Percentiles rank a stretch among this genome's conserved stretches.
phyloP scores from a whole-genome alignment of 176 grass and related monocot genomes.

The Triticum urartu region DNA sequence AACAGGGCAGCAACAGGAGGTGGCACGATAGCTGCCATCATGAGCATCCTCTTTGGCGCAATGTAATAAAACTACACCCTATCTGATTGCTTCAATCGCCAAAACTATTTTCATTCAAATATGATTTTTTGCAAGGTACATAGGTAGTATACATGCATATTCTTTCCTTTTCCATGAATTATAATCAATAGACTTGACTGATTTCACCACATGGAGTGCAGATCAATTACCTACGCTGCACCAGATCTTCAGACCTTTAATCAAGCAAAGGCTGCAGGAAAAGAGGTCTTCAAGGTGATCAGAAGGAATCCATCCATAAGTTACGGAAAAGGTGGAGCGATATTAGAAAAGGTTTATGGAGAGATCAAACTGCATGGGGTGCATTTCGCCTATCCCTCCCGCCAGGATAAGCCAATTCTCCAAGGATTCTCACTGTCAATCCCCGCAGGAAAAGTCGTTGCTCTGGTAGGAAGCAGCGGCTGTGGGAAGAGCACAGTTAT shows the following conservation, averaged over 20 bases:
- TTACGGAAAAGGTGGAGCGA: conserved; percentile 30
- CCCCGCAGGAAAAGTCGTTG: conserved; percentile 40
- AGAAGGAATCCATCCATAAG: conserved; percentile 41
- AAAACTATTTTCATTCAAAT: not conserved
- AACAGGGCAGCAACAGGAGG: conserved; percentile 36
- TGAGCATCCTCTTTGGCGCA: conserved; percentile 63
- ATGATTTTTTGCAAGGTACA: not conserved
- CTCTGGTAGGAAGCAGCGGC: conserved; percentile 47
- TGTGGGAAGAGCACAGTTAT: conserved; percentile 57
- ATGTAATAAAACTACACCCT: conserved; percentile 36
- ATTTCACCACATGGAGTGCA: conserved; percentile 31
- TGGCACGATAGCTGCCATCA: conserved; percentile 44
- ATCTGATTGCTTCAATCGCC: not conserved
- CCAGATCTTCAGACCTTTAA: conserved; percentile 60
- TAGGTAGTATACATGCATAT: not conserved
- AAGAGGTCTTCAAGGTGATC: conserved; percentile 47
- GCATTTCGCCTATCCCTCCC: conserved; percentile 49
- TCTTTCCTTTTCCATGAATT: not conserved
- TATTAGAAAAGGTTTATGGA: conserved; percentile 33
- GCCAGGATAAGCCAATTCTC: conserved; percentile 42
- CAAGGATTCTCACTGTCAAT: conserved; percentile 46
- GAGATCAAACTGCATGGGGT: conserved; percentile 34
- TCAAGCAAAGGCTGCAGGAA: conserved; percentile 47
- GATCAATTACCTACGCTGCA: conserved; percentile 64
- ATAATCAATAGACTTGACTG: not conserved